Base-by-base conservation (phyloP, 441 rosid genomes). In the Mallotus repandus region DNA sequence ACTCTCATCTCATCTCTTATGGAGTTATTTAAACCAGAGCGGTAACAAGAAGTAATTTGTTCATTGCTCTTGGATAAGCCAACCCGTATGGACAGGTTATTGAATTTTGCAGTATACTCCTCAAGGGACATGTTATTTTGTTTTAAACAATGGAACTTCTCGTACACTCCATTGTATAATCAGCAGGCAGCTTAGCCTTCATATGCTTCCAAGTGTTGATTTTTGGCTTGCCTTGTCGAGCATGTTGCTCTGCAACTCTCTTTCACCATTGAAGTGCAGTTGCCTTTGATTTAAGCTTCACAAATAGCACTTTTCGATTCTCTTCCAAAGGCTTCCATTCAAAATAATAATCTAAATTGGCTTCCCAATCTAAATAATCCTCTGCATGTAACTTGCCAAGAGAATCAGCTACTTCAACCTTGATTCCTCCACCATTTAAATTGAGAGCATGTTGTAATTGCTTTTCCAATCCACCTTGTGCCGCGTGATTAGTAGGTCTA, bases 161-260 rank as follows among this genome's bases (percentile, higher is more conserved):
- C 29, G 3, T 22, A 59, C 45, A 22, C 35, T 70, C 12, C n/a
- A n/a, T n/a, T n/a, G n/a, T n/a, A n/a, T n/a, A n/a, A 70, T 58
- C 16, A 70, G 29, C 19, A 12, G 16, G 73, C 0, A 22, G 18
- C 9, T 46, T 45, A 0, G 6, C 29, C 45, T 70, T 59, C 73
- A 70, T 70, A 4, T 67, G 70, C 7, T 25, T 46, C 59, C 59
- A 50, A 29, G 59, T 68, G 61, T 18, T 68, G 71, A 53, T 68
- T 53, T 60, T 71, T 43, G 7, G 66, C 49, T 71, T 59, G 9
- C 66, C 58, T 60, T 60, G 59, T 6, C 3, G 19, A 22, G 11
- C 29, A 11, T 9, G 35, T 12, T 60, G 57, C 58, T 54, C 29
- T 25, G 1, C 29, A 25, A 25, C 29, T 25, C 29, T 25, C 29